A percentile compares a stretch with the other conserved stretches of the same genome.
Evolutionary conservation across 2,329 filamentous ascomycete genomes (phyloP).

Genomic region (Aspergillus sp.): DNA sequence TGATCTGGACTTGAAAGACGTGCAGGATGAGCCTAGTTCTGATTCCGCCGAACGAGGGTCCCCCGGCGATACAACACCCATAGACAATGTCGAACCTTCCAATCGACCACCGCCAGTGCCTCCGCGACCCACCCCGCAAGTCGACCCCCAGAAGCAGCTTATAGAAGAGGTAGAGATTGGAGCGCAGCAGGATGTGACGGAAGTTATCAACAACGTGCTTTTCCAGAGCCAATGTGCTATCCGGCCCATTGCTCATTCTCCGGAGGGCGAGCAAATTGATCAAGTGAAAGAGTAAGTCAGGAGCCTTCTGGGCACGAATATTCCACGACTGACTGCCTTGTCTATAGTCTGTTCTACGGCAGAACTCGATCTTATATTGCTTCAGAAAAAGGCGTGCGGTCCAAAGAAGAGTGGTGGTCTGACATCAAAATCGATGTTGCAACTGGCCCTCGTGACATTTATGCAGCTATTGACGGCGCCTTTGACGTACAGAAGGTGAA

Average conservation of each 20-base stretch:
- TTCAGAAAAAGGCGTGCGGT: slow-evolving; percentile 48
- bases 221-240: slow-evolving; percentile 91
- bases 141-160: slow-evolving; percentile 38
- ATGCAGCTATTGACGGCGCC: slow-evolving; percentile 79
- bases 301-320: neutral
- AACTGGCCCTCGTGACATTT: slow-evolving; percentile 66
- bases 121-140: slow-evolving; percentile 49
- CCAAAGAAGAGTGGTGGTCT: slow-evolving; percentile 60
- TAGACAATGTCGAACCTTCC: slow-evolving; percentile 37
- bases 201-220: slow-evolving; percentile 90
- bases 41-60: slow-evolving; percentile 11
- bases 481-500: slow-evolving; percentile 79
- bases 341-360: slow-evolving; percentile 52
- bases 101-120: slow-evolving; percentile 61
- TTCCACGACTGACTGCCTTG: neutral
- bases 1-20: slow-evolving; percentile 27
- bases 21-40: slow-evolving; percentile 20
- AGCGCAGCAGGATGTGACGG: slow-evolving; percentile 91
- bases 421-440: slow-evolving; percentile 65
- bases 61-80: slow-evolving; percentile 10
- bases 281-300: slow-evolving; percentile 64
- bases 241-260: slow-evolving; percentile 65
- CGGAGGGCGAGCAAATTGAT: slow-evolving; percentile 76
- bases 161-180: slow-evolving; percentile 59
- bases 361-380: slow-evolving; percentile 50